Base-by-base conservation (phyloP, 495 filamentous ascomycete genomes). In the Penicillium parvum region DNA sequence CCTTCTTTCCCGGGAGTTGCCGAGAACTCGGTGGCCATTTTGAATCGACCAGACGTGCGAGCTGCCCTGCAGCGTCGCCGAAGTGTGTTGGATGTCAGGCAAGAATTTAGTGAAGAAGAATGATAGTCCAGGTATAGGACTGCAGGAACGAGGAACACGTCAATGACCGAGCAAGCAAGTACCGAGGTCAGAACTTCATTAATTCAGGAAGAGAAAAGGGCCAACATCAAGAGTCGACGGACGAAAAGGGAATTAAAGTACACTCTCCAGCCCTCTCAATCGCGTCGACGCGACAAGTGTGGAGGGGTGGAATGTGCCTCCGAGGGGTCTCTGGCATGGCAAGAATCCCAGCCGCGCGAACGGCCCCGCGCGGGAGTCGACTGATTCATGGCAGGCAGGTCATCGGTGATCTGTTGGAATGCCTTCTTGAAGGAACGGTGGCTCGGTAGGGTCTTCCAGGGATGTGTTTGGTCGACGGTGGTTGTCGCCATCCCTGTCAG, bases 281-380 rank as follows among this genome's bases (percentile, higher is more conserved):
- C 60, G 58, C 60, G 60, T 64, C 57, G 55, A 64, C 58, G 57
- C 57, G 55, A 37, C 41, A 48, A 49, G 43, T 46, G 55, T 58
- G 57, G 57, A 61, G 54, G 57, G 51, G 54, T 55, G 57, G 57
- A 61, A 61, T 61, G 57, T 50, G 47, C 37, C 42, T 14, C 49
- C 37, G 60, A 61, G 51, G 60, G 54, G 50, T 32, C n/a, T n/a
- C 33, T 10, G 52, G 45, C 38, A 49, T 59, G 50, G 40, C 21
- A 61, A 58, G 57, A 58, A 58, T 61, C 43, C 51, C 27, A 55
- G 43, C 37, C 46, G 36, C 39, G 40, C 37, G 44, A 42, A 48
- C 22, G 17, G 32, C 19, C 40, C 28, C n/a, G 28, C 35, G 29
- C 29, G 16, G 30, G 8, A 19, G 8, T 28, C 18, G 7, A 3